Conservation (phyloP, 805 yeast species). For the Yamadazyma tumulicola region DNA sequence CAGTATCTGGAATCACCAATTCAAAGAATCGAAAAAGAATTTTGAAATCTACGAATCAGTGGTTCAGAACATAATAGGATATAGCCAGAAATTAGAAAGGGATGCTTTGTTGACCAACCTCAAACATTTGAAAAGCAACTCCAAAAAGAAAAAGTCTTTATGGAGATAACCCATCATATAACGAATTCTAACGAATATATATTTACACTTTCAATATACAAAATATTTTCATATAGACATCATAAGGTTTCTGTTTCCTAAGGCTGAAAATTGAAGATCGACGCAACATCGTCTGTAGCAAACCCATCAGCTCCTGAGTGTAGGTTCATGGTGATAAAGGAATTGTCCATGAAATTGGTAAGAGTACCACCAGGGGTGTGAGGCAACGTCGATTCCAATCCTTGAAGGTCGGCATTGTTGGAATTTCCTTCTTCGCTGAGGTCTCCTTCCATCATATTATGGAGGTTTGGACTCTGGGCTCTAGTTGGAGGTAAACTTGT, state of each 20-base stretch:
- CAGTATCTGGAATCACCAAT: constrained; percentile 51
- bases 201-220: constrained; percentile 3
- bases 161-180: constrained; percentile 9
- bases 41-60: constrained; percentile 79
- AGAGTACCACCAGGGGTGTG: constrained; percentile 27
- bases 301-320: constrained; percentile 30
- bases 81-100: constrained; percentile 76
- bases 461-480: constrained; percentile 29
- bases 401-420: constrained; percentile 1
- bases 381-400: constrained; percentile 5
- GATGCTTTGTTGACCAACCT: constrained; percentile 36
- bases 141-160: constrained; percentile 13
- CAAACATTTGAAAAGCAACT: constrained; percentile 21
- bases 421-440: background rate
- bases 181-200: background rate
- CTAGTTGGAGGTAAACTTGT: constrained; percentile 35
- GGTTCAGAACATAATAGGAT: constrained; percentile 86
- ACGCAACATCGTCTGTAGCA: constrained; percentile 21
- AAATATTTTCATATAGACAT: background rate
- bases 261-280: constrained; percentile 19
- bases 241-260: background rate
- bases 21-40: constrained; percentile 52
- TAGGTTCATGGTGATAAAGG: constrained; percentile 41
- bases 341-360: constrained; percentile 38
- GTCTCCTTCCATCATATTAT: background rate